These are phyloP conservation scores for Zygosaccharomyces bailii DNA, from an alignment of 805 yeast species.

Conservation along the genomic window DNA sequence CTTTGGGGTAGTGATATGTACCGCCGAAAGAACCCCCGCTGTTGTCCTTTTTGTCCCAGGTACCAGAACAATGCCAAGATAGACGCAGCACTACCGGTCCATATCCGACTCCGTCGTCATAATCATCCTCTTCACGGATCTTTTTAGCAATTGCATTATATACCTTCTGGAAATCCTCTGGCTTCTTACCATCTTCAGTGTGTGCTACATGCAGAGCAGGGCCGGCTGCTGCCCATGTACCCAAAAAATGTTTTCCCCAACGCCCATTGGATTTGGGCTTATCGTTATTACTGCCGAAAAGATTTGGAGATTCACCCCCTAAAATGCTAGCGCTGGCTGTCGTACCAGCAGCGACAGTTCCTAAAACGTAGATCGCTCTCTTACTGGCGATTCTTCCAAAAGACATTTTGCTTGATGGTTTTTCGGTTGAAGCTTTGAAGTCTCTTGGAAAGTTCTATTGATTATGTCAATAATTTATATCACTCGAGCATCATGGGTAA, in stretches of 20 bases:
- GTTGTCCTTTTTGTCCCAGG: constrained; percentile 56
- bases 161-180: constrained; percentile 57
- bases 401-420: not conserved
- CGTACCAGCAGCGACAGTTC: constrained; percentile 35
- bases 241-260: constrained; percentile 18
- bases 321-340: constrained; percentile 31
- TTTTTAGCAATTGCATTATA: constrained; percentile 71
- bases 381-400: constrained; percentile 24
- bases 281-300: constrained; percentile 20
- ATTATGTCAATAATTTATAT: no score
- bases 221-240: constrained; percentile 33
- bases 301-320: constrained; percentile 10
- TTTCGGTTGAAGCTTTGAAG: no score
- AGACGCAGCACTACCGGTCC: constrained; percentile 78
- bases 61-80: constrained; percentile 88
- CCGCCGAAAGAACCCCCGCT: constrained; percentile 73
- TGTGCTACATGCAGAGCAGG: constrained; percentile 37
- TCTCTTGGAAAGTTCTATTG: no score
- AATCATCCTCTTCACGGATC: constrained; percentile 52
- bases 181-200: constrained; percentile 29
- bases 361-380: constrained; percentile 23
- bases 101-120: constrained; percentile 63
- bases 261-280: constrained; percentile 17
- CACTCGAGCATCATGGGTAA: not conserved
- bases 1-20: constrained; percentile 54